Evolutionary conservation across 2,329 filamentous ascomycete species (phyloP).

Genomic region (Sporothrix curviconia): DNA sequence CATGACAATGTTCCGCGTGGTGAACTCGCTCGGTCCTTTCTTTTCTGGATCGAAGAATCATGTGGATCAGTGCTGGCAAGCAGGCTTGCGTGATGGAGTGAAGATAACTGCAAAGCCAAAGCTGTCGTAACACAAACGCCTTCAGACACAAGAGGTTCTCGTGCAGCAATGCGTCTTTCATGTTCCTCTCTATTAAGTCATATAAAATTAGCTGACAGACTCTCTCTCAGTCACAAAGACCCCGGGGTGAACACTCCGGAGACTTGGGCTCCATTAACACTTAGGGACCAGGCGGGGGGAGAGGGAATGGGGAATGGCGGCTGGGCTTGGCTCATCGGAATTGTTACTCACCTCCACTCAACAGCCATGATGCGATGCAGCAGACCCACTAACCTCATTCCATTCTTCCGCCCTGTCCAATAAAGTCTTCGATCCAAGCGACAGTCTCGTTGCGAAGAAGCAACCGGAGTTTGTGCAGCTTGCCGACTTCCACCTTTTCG

Average conservation of each 20-base stretch:
- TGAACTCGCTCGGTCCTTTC: slow-evolving; percentile 95
- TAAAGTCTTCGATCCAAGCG: slow-evolving; percentile 89
- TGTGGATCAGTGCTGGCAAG: slow-evolving; percentile 79
- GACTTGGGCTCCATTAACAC: no score
- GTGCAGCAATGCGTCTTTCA: slow-evolving; percentile 84
- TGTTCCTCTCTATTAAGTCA: slow-evolving; percentile 69
- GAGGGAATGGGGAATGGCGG: neutral
- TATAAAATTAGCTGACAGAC: neutral
- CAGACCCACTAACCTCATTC: slow-evolving; percentile 80
- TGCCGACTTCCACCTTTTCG: slow-evolving; percentile 82
- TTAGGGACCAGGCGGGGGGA: neutral
- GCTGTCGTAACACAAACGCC: slow-evolving; percentile 88
- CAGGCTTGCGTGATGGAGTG: slow-evolving; percentile 71
- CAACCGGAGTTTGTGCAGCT: slow-evolving; percentile 85
- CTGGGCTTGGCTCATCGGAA: neutral
- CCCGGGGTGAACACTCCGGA: no score
- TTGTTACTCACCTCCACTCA: slow-evolving; percentile 73
- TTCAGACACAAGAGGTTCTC: slow-evolving; percentile 91
- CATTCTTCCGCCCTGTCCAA: slow-evolving; percentile 82
- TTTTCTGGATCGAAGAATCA: slow-evolving; percentile 98
- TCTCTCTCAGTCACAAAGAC: no score
- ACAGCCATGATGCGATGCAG: slow-evolving; percentile 89
- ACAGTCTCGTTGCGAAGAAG: slow-evolving; percentile 92
- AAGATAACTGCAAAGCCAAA: slow-evolving; percentile 73
- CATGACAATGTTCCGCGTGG: slow-evolving; percentile 82